A percentile compares a stretch with the other conserved stretches of the same genome.
These are phyloP conservation scores for Trypanosomatidae sp. DNA, from an alignment of 208 protist genomes.

Conservation along the genomic window DNA sequence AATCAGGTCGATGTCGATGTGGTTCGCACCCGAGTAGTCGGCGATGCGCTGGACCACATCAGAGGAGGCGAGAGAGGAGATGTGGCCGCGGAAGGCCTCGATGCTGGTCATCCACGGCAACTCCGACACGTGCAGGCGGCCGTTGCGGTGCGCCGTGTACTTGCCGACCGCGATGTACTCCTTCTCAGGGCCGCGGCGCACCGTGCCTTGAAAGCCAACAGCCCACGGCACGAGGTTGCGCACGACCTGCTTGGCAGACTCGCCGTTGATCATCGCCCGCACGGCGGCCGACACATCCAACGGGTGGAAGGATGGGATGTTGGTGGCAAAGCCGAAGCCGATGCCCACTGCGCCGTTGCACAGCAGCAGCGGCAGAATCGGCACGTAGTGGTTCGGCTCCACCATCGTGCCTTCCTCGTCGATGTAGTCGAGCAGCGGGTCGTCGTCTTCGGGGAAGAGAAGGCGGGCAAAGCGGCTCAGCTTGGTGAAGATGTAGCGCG, in stretches of 20 bases:
- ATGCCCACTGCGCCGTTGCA: constrained; percentile 99
- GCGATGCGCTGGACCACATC: constrained; percentile 88
- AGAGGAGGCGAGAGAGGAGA: constrained; percentile 60
- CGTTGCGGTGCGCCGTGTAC: constrained; percentile 64
- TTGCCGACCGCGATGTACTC: constrained; percentile 79
- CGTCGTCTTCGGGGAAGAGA: constrained; percentile 98
- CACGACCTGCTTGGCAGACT: constrained; percentile 73
- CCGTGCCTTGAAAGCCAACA: constrained; percentile 92
- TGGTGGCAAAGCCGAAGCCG: constrained; percentile 98
- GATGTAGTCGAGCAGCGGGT: constrained; percentile 96
- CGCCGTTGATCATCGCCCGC: constrained; percentile 80
- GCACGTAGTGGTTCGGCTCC: constrained; percentile 99
- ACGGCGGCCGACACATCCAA: constrained; percentile 94
- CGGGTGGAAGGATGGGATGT: constrained; percentile 95
- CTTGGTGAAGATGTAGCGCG: constrained; percentile 96
- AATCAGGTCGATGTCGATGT: constrained; percentile 90
- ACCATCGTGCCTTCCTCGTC: constrained; percentile 98
- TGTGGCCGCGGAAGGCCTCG: constrained; percentile 73
- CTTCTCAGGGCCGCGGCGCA: constrained; percentile 63
- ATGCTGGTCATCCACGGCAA: constrained; percentile 76
- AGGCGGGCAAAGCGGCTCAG: constrained; percentile 94
- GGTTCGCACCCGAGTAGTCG: constrained; percentile 90
- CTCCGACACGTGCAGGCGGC: constrained; percentile 76
- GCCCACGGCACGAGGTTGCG: constrained; percentile 95
- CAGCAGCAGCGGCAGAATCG: constrained; percentile 99